A percentile compares a stretch with the other conserved stretches of the same genome.
Conservation (phyloP, 495 filamentous ascomycete species). For the Pyronema omphalodes region DNA sequence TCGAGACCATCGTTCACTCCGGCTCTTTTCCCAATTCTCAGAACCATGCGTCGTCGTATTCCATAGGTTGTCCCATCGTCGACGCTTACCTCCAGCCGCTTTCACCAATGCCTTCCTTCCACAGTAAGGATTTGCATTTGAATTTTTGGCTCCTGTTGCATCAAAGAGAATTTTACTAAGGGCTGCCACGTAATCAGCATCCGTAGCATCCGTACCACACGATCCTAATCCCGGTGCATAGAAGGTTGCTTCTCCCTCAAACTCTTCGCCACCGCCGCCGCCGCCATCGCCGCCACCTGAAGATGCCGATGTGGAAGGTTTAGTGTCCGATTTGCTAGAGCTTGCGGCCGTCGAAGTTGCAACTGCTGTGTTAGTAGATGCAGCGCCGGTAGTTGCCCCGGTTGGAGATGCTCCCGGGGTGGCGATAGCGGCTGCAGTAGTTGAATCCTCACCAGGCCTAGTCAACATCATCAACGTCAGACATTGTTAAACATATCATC, state of each 20-base stretch:
- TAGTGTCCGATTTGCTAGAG: not conserved
- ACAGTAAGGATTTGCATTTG: slow-evolving; percentile 23
- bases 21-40: slow-evolving; percentile 3
- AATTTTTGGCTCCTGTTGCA: slow-evolving; percentile 16
- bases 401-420: not conserved
- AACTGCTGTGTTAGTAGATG: not conserved
- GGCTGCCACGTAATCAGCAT: slow-evolving; percentile 19
- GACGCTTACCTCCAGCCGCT: slow-evolving; percentile 2
- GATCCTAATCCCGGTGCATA: slow-evolving; percentile 21
- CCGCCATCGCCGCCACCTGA: not conserved
- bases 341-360: not conserved
- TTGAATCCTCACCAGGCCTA: not conserved
- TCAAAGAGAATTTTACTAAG: slow-evolving; percentile 19
- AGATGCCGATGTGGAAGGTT: not conserved
- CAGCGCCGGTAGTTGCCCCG: not conserved
- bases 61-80: slow-evolving; percentile 2
- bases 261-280: slow-evolving; percentile 8
- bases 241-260: slow-evolving; percentile 21
- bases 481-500: not conserved
- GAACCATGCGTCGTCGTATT: slow-evolving; percentile 7
- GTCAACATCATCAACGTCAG: not conserved
- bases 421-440: not conserved
- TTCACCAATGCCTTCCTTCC: slow-evolving; percentile 16
- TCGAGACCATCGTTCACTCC: not conserved
- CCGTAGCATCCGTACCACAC: slow-evolving; percentile 18